Evolutionary conservation across 2,329 filamentous ascomycete genomes (phyloP).

Genomic region (Pseudocercospora vitis): DNA sequence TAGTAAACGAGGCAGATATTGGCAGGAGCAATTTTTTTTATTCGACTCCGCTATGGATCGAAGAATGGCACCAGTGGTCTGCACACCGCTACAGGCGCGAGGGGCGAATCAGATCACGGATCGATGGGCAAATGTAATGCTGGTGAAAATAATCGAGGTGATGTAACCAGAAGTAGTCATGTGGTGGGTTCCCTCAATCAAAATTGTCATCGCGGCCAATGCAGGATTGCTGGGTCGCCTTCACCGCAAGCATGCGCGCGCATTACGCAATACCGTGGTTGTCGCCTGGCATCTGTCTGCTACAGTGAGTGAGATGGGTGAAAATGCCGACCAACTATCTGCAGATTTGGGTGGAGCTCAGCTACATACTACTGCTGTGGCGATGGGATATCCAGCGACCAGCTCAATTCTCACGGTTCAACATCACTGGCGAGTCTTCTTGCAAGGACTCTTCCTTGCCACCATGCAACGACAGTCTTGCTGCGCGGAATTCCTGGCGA

Average conservation of each 20-base stretch:
- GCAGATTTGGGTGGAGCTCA: neutral
- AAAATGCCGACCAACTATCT: neutral
- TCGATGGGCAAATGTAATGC: neutral
- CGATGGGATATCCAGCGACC: too few relatives aligned
- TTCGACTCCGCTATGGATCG: too few relatives aligned
- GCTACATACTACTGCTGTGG: too few relatives aligned
- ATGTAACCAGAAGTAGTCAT: neutral
- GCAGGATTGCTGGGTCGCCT: too few relatives aligned
- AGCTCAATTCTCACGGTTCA: too few relatives aligned
- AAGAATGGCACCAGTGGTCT: too few relatives aligned
- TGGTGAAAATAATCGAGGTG: neutral
- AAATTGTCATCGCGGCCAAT: too few relatives aligned
- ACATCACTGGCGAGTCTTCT: neutral
- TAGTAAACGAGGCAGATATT: too few relatives aligned
- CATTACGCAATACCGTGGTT: neutral
- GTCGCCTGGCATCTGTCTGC: neutral
- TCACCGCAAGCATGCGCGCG: neutral
- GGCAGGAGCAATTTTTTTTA: too few relatives aligned
- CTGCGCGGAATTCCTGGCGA: neutral
- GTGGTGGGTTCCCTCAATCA: too few relatives aligned
- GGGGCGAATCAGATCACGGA: too few relatives aligned
- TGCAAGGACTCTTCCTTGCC: neutral
- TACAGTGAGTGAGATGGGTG: neutral
- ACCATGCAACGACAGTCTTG: conserved; percentile 11
- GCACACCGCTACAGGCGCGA: too few relatives aligned